phyloP scores from a whole-genome alignment of 2,329 filamentous ascomycete genomes.

The Ascochyta lentis region DNA sequence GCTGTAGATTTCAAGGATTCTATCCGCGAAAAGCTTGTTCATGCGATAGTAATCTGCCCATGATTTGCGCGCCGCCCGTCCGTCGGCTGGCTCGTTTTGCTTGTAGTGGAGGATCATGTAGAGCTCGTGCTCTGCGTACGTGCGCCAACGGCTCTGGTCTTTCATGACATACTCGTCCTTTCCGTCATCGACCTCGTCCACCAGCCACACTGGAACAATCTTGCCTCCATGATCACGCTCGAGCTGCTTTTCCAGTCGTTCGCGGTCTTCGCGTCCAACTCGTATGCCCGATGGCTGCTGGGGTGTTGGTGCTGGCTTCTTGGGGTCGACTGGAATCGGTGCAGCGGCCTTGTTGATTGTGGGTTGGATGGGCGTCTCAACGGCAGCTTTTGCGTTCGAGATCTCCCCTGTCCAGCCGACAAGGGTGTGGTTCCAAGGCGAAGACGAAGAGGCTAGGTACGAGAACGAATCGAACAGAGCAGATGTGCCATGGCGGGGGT shows the following conservation, averaged over 20 bases:
- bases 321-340: conserved; percentile 75
- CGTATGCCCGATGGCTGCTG: conserved; percentile 72
- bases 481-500: conserved; percentile 82
- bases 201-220: conserved; percentile 88
- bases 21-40: conserved; percentile 91
- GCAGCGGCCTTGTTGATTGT: conserved; percentile 75
- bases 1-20: conserved; percentile 86
- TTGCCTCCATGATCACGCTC: conserved; percentile 75
- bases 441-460: conserved; percentile 82
- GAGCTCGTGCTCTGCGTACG: conserved; percentile 88
- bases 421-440: conserved; percentile 88
- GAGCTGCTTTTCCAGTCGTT: conserved; percentile 76
- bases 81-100: conserved; percentile 87
- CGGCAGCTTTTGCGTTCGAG: conserved; percentile 39
- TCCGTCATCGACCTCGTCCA: conserved; percentile 74
- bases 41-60: conserved; percentile 94
- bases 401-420: conserved; percentile 93
- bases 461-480: conserved; percentile 91
- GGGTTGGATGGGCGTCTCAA: conserved; percentile 54
- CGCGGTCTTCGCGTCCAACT: conserved; percentile 73
- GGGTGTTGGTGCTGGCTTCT: conserved; percentile 62
- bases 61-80: conserved; percentile 77
- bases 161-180: conserved; percentile 74
- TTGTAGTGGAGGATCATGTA: conserved; percentile 97
- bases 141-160: conserved; percentile 85